These are phyloP conservation scores for Carex myosuroides DNA, from an alignment of 176 grass and related monocot genomes.

Conservation along the genomic window DNA sequence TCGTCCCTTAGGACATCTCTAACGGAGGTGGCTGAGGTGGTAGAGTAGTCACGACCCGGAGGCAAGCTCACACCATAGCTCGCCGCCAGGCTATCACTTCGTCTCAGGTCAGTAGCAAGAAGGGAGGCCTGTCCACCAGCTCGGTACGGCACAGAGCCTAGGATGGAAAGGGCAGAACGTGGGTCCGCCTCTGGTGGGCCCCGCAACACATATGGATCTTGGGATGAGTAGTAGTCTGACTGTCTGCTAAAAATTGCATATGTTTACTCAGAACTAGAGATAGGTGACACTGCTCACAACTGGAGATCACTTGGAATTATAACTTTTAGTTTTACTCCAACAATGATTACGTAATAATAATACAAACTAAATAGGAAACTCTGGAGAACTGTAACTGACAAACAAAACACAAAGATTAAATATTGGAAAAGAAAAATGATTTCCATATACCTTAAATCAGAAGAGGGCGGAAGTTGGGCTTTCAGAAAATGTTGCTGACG, in stretches of 20 bases:
- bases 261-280: slow-evolving; percentile 26
- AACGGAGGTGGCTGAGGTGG: slow-evolving; percentile 18
- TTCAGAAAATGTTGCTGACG: slow-evolving; percentile 80
- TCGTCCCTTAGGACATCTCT: slow-evolving; percentile 77
- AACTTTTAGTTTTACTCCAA: neutral
- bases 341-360: neutral
- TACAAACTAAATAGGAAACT: neutral
- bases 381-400: neutral
- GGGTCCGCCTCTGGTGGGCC: slow-evolving; percentile 67
- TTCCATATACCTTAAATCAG: slow-evolving; percentile 70
- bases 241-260: slow-evolving; percentile 99
- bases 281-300: neutral
- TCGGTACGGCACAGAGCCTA: slow-evolving; percentile 61
- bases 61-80: slow-evolving; percentile 58
- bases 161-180: slow-evolving; percentile 50
- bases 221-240: slow-evolving; percentile 71
- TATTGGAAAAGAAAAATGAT: neutral
- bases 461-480: slow-evolving; percentile 61
- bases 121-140: slow-evolving; percentile 63
- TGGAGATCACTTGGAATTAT: neutral
- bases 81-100: slow-evolving; percentile 55
- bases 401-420: neutral
- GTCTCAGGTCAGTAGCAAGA: slow-evolving; percentile 68
- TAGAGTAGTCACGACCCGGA: slow-evolving; percentile 74
- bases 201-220: slow-evolving; percentile 39